Evolutionary conservation across 257 asterid genomes (phyloP), one percentile per base, ranked within the genome.

Genomic region (Asclepias syriaca): DNA sequence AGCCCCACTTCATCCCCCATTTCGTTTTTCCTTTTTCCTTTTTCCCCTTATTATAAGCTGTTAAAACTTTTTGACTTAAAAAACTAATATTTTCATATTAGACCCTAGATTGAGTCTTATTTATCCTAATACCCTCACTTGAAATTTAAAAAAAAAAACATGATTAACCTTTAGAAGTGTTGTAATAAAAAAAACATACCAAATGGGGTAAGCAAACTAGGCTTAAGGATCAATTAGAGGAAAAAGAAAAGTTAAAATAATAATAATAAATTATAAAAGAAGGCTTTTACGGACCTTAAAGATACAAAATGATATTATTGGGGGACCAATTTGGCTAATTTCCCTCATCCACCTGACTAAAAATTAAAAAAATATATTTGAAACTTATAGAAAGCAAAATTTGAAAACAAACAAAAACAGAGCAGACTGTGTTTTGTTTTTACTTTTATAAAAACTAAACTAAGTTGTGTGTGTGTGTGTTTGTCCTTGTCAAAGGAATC

Each of bases 401-500:
- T 61, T 3, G 10, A 43, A 66, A 66, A 22, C 43, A 39, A 43
- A 66, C 16, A 19, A 21, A 66, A 21, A n/a, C 6, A 18, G 53
- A 45, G 55, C 8, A 6, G 8, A 19, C 34, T 65, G 54, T 21
- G 45, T 66, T 53, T 13, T 11, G 1, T 32, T 29, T 14, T 29
- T 0, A 24, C 1, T 8, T 8, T 40, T 24, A 8, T 21, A 50
- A 29, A 29, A 11, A 39, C 43, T 61, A 1, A 24, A 43, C 40
- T 43, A 43, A 6, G 48, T 43, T 43, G 16, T 19, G 43, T 24
- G 16, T 19, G 43, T 24, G 27, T 16, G 10, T n/a, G 29, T 53
- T 66, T 80, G 64, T 75, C 73, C 67, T 80, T 71, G 82, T 87
- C 85, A 77, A 72, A 82, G 83, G 86, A 82, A 87, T 82, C 92